Evolutionary conservation across 257 asterid genomes (phyloP), one percentile per base, ranked within the genome.

Genomic region (Prunella vulgaris): DNA sequence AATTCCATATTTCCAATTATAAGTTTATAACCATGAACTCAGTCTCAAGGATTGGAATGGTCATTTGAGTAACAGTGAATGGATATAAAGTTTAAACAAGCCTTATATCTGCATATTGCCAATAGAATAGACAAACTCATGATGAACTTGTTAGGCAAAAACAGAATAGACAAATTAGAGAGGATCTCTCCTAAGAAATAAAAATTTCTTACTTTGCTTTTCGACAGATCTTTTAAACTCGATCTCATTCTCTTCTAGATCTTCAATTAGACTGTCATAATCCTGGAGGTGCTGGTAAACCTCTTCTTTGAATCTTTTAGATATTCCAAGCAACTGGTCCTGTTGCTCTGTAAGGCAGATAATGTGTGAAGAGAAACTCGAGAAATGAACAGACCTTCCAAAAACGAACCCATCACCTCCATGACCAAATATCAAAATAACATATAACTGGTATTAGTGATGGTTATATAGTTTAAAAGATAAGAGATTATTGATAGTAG

Each of bases 181-280:
- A 62, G 53, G 7, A 71, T 35, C 9, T 24, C 13, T 48, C 30
- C 22, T 20, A 15, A 33, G 59, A 76, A 76, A 25, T 15, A 54
- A 78, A 68, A 69, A 46, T 64, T 60, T 27, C 86, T 21, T 87
- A 93, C 98, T 82, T 79, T 87, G 90, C 77, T 83, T 86, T 81
- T 93, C 90, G 71, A 84, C 64, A 67, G 69, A 77, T 80, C 86
- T 84, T 84, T 80, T 87, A 60, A 87, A 85, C 78, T 93, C 95
- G 6, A 56, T 70, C 71, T 86, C 83, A 52, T 88, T 81, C 74
- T 84, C 97, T 79, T 88, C 98, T 63, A 90, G 81, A 76, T 83
- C 88, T 80, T 86, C 94, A 72, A 84, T 68, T 70, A 87, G 64
- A 82, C 81, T 74, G 32, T 75, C 84, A 64, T 83, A 85, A 57